These are phyloP conservation scores for Chaetomium tenue DNA, from an alignment of 495 filamentous ascomycete genomes.

Conservation along the genomic window DNA sequence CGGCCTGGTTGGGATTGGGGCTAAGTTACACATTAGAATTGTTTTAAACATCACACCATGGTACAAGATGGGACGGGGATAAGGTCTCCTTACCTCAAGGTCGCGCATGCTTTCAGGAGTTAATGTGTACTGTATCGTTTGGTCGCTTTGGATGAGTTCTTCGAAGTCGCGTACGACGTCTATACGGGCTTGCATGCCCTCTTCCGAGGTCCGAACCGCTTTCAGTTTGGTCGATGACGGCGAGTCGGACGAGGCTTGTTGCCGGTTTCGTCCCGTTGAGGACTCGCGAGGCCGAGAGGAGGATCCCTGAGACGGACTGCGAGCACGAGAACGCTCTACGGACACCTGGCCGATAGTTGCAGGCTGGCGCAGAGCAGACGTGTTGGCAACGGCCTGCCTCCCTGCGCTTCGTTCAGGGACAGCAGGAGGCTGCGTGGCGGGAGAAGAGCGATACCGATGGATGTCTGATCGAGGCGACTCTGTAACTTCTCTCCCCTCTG, in stretches of 20 bases:
- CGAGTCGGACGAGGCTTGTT: conserved; percentile 40
- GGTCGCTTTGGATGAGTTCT: conserved; percentile 80
- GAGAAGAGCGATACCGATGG: conserved; percentile 11
- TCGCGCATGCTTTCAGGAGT: conserved; percentile 87
- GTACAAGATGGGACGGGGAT: not conserved
- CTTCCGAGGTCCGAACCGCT: conserved; percentile 51
- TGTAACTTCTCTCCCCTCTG: conserved; percentile 30
- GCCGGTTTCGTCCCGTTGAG: conserved; percentile 20
- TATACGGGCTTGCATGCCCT: conserved; percentile 44
- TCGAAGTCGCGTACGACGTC: conserved; percentile 64
- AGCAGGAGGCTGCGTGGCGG: conserved; percentile 33
- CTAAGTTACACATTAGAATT: conserved; percentile 28
- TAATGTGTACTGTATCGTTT: conserved; percentile 90
- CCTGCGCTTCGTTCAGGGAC: conserved; percentile 44
- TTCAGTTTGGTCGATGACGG: conserved; percentile 47
- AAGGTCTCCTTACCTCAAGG: conserved; percentile 61
- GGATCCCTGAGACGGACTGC: conserved; percentile 25
- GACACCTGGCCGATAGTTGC: conserved; percentile 37
- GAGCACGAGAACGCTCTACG: conserved; percentile 30
- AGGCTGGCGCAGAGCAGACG: conserved; percentile 30
- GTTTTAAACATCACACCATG: not conserved
- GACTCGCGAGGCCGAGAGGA: conserved; percentile 23
- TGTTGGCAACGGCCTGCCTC: conserved; percentile 29
- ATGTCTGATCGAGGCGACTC: conserved; percentile 9
- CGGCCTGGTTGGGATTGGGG: conserved; percentile 36